Percentiles rank a stretch among this genome's conserved stretches.
These are phyloP conservation scores for Neophaeococcomyces mojaviensis DNA, from an alignment of 2,329 filamentous ascomycete genomes.

Conservation along the genomic window DNA sequence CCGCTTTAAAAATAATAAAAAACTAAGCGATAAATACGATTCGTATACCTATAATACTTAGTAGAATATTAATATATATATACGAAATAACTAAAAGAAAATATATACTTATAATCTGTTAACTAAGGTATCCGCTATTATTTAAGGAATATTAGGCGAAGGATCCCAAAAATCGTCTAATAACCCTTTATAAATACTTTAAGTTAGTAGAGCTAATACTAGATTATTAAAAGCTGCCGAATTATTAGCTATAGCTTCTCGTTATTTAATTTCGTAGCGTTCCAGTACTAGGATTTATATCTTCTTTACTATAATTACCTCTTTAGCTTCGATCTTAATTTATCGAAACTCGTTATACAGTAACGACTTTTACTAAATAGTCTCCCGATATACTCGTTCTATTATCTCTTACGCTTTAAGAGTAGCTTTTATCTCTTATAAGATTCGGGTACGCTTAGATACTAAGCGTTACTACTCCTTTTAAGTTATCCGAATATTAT, in stretches of 20 bases:
- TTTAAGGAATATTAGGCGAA: not conserved
- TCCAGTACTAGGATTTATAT: not conserved
- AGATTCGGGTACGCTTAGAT: not conserved
- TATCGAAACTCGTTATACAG: not conserved
- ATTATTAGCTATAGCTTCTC: no score
- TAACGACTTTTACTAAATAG: no score
- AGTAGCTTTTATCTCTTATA: no score
- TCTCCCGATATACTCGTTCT: no score
- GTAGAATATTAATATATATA: conserved; percentile 18
- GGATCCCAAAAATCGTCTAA: not conserved
- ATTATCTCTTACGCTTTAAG: no score
- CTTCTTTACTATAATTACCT: not conserved
- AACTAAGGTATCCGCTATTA: conserved; percentile 15
- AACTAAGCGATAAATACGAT: no score
- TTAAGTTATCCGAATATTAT: not conserved
- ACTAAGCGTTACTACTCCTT: not conserved
- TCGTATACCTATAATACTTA: conserved; percentile 12
- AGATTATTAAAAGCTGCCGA: no score
- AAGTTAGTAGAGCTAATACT: no score
- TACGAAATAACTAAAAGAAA: no score
- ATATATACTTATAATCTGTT: conserved; percentile 10
- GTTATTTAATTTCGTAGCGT: not conserved
- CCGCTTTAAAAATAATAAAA: no score
- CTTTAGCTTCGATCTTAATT: not conserved
- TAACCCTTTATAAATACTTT: no score